Evolutionary conservation across 1,284 basidiomycete species (phyloP).

Genomic region (Trametes hirsuta): DNA sequence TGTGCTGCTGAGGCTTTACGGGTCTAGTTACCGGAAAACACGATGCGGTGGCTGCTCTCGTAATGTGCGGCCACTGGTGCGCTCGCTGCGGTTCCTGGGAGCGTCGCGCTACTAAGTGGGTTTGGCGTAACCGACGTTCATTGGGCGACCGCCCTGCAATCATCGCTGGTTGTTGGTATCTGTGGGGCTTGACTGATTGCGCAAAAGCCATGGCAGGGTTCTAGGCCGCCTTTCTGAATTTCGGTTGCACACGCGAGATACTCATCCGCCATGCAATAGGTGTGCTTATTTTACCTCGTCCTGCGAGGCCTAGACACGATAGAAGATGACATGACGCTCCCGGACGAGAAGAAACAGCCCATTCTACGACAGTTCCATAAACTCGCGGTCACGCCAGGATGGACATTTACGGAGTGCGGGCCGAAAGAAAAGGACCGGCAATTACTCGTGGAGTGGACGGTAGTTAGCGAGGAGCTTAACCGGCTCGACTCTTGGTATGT

Average conservation of each 20-base stretch:
- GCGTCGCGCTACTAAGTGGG: neutral
- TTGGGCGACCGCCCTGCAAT: neutral
- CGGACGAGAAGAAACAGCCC: constrained; percentile 86
- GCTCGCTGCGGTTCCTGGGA: no score
- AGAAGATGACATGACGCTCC: constrained; percentile 98
- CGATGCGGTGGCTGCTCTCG: neutral
- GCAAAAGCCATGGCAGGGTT: no score
- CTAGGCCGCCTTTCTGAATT: neutral
- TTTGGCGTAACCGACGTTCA: no score
- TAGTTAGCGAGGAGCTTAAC: constrained; percentile 84
- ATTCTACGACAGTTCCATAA: constrained; percentile 86
- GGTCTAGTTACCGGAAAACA: no score
- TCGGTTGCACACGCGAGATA: neutral
- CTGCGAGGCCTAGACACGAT: constrained; percentile 94
- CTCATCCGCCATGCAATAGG: constrained; percentile 49
- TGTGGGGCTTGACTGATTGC: no score
- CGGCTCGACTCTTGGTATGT: constrained; percentile 65
- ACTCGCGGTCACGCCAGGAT: constrained; percentile 82
- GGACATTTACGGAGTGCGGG: constrained; percentile 85
- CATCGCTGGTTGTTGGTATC: neutral
- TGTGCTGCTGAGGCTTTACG: no score
- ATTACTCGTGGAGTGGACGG: constrained; percentile 86
- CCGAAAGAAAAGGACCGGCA: constrained; percentile 91
- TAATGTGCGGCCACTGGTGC: no score
- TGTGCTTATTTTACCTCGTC: constrained; percentile 95